Percentiles rank a stretch among this genome's conserved stretches.
These are phyloP conservation scores for Scalesia atractyloides DNA, from an alignment of 129 eudicot species.

Conservation along the genomic window DNA sequence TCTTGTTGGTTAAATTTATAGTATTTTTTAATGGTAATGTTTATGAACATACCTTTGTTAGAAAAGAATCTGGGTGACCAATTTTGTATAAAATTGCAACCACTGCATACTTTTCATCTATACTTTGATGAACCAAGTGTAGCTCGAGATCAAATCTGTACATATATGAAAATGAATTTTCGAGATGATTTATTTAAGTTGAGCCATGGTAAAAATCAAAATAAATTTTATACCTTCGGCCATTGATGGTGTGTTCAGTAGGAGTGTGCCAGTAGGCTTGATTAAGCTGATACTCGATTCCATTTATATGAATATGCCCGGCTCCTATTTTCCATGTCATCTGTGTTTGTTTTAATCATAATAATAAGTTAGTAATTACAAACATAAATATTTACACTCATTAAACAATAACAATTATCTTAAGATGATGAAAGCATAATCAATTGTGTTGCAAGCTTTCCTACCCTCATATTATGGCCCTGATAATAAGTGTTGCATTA, in stretches of 20 bases:
- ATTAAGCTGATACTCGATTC: slow-evolving; percentile 39
- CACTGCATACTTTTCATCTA: slow-evolving; percentile 41
- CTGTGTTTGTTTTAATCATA: slow-evolving; percentile 19
- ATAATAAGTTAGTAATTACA: no score
- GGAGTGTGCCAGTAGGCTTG: slow-evolving; percentile 56
- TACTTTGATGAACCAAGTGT: slow-evolving; percentile 54
- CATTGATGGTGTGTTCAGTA: slow-evolving; percentile 62
- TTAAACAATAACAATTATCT: no score
- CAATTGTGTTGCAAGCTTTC: not conserved
- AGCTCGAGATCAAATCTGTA: slow-evolving; percentile 53
- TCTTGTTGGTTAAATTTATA: no score
- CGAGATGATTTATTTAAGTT: no score
- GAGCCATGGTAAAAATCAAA: no score
- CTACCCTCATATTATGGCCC: slow-evolving; percentile 73
- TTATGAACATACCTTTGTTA: slow-evolving; percentile 50
- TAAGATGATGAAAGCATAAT: no score
- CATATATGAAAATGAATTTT: no score
- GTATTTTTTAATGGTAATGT: no score
- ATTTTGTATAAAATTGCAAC: slow-evolving; percentile 52
- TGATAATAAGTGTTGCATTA: slow-evolving; percentile 50
- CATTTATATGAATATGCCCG: slow-evolving; percentile 51
- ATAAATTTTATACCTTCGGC: no score
- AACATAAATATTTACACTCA: no score
- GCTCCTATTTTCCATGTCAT: slow-evolving; percentile 45
- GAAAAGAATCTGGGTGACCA: slow-evolving; percentile 47